Conservation (phyloP, 176 grass and related monocot species). For the Carex myosuroides region DNA sequence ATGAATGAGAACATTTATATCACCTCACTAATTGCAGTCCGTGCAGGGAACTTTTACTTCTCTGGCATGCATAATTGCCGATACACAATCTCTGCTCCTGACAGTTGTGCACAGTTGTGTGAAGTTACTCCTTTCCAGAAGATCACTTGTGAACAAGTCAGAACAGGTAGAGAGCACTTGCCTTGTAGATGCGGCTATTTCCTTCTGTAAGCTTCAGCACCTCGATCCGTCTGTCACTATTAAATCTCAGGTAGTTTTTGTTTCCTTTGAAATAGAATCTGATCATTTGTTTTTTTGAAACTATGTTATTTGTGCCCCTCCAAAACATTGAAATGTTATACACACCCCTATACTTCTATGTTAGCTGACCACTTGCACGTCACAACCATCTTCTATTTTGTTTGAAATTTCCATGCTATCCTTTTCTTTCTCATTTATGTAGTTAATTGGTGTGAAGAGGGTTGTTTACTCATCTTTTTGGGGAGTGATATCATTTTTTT, state of each 20-base stretch:
- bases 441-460: neutral
- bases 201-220: conserved; percentile 96
- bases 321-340: neutral
- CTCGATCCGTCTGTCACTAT: conserved; percentile 70
- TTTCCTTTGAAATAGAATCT: conserved; percentile 22
- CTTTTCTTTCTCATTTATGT: conserved; percentile 5
- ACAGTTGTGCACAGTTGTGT: conserved; percentile 67
- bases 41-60: conserved; percentile 47
- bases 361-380: neutral
- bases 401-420: conserved; percentile 1
- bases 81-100: conserved; percentile 82
- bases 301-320: neutral
- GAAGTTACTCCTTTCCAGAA: conserved; percentile 68
- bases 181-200: conserved; percentile 78
- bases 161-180: conserved; percentile 70
- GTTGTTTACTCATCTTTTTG: neutral
- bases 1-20: conserved; percentile 18
- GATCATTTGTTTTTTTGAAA: neutral
- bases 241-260: conserved; percentile 65
- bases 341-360: neutral
- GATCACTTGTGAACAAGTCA: conserved; percentile 38
- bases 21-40: conserved; percentile 44
- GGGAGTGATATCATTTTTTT: neutral
- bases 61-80: conserved; percentile 42
- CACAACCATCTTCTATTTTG: neutral